phyloP scores from a whole-genome alignment of 2,329 filamentous ascomycete species.

The Penicillium palitans region DNA sequence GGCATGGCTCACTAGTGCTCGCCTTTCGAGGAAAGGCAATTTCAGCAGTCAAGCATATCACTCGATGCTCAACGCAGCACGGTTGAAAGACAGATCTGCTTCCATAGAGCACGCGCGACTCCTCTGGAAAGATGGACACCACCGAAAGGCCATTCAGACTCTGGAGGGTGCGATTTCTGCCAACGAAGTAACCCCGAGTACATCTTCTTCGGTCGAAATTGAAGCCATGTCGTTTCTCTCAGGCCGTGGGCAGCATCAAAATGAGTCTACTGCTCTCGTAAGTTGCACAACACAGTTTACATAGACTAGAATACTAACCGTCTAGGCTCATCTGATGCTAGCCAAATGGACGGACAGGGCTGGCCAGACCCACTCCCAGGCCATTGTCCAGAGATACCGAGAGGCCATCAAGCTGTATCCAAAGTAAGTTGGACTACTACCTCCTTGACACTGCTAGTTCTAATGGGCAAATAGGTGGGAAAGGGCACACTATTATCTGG shows the following conservation, averaged over 20 bases:
- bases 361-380: conserved; percentile 84
- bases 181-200: conserved; percentile 66
- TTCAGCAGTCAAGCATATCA: conserved; percentile 88
- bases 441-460: not conserved
- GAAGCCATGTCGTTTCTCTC: conserved; percentile 40
- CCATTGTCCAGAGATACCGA: conserved; percentile 79
- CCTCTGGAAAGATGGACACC: conserved; percentile 89
- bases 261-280: conserved; percentile 51
- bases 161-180: conserved; percentile 81
- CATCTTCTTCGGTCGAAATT: conserved; percentile 39
- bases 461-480: conserved; percentile 67
- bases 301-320: conserved; percentile 45
- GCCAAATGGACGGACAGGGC: conserved; percentile 96
- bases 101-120: conserved; percentile 93
- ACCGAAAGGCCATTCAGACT: conserved; percentile 90
- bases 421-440: conserved; percentile 22
- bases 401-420: conserved; percentile 59
- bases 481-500: conserved; percentile 95
- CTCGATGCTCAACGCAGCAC: conserved; percentile 83
- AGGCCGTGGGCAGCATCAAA: conserved; percentile 50
- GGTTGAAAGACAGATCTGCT: conserved; percentile 79
- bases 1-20: conserved; percentile 81
- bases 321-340: conserved; percentile 69
- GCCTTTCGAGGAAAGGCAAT: conserved; percentile 81
- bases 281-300: conserved; percentile 3